Base-by-base conservation (phyloP, 805 yeast genomes). In the Spathaspora passalidarum region DNA sequence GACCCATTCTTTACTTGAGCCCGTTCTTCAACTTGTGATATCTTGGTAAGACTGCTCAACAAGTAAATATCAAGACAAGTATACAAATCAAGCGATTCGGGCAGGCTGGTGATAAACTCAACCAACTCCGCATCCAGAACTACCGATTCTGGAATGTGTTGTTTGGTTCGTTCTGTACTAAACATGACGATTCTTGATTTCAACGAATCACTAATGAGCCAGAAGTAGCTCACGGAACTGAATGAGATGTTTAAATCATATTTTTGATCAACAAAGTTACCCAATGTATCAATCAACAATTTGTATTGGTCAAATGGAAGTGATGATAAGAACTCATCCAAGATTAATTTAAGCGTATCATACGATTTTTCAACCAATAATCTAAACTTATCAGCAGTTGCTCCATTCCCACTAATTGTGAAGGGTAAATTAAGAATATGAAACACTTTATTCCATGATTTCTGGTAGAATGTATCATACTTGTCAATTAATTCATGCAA, bases 1-100 rank as follows among this genome's bases (percentile, higher is more conserved):
- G 97, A 83, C 2, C 97, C 97, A 56, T 89, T 90, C 49, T 95
- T 76, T 0, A 92, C 96, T 55, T 90, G 96, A 1, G 83, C 76
- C 45, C 96, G 75, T 8, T 34, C 41, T 2, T 72, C 56, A 52
- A 86, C 96, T 21, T 68, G 60, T 0, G 91, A 78, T 19, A 89
- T 76, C 18, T 75, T 73, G 0, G 89, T 82, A 32, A 92, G 63
- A 25, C 79, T 75, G 7, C 78, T 69, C 44, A 88, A 64, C 37
- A 90, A 63, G 55, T 86, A 78, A 36, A 62, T 53, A 50, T 46
- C 49, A 16, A 46, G 32, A 21, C 42, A 38, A 19, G 36, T 34
- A 32, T 38, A 46, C 25, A 29, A 26, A n/a, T 16, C 21, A 19
- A n/a, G 22, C 10, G 43, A 40, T 36, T 49, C 50, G 21, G 38